Percentiles rank a stretch among this genome's conserved stretches.
Evolutionary conservation across 1,139 yeast species (phyloP).

Genomic region (Candida glucosophila): DNA sequence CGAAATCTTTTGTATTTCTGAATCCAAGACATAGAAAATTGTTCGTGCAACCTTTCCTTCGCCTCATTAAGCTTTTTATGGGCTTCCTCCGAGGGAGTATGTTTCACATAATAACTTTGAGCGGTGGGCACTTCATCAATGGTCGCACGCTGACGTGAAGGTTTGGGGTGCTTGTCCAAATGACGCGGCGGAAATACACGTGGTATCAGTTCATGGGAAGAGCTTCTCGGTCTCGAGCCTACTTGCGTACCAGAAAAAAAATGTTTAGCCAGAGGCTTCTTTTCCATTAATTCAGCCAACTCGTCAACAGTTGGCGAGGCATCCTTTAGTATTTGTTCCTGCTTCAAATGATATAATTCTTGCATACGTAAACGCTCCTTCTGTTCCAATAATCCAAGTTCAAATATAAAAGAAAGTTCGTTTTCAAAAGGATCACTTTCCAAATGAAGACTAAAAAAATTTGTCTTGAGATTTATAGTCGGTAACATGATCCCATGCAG

Average conservation of each 20-base stretch:
- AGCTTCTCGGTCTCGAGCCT: not conserved
- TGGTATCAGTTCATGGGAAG: not conserved
- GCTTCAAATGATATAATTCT: slow-evolving; percentile 22
- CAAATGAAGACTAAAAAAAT: slow-evolving; percentile 25
- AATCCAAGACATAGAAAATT: slow-evolving; percentile 70
- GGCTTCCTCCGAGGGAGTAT: slow-evolving; percentile 13
- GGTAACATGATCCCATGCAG: slow-evolving; percentile 24
- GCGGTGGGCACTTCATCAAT: slow-evolving; percentile 1
- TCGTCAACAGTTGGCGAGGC: slow-evolving; percentile 12
- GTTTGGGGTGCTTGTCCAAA: not conserved
- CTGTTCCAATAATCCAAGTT: slow-evolving; percentile 32
- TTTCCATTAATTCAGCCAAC: slow-evolving; percentile 7
- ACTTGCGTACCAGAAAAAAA: not conserved
- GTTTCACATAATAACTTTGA: no score
- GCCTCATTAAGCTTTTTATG: slow-evolving; percentile 25
- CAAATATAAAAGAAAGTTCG: slow-evolving; percentile 29
- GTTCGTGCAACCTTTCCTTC: slow-evolving; percentile 24
- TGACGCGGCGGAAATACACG: slow-evolving; percentile 1
- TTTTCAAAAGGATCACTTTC: slow-evolving; percentile 39
- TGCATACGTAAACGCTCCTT: slow-evolving; percentile 21
- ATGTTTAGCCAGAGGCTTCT: slow-evolving; percentile 1
- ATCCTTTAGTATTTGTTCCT: slow-evolving; percentile 9
- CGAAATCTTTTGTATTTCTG: slow-evolving; percentile 21
- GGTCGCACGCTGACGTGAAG: no score
- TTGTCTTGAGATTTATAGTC: slow-evolving; percentile 19